Evolutionary conservation across 768 basidiomycete genomes (phyloP).

Genomic region (Amanita thiersii): DNA sequence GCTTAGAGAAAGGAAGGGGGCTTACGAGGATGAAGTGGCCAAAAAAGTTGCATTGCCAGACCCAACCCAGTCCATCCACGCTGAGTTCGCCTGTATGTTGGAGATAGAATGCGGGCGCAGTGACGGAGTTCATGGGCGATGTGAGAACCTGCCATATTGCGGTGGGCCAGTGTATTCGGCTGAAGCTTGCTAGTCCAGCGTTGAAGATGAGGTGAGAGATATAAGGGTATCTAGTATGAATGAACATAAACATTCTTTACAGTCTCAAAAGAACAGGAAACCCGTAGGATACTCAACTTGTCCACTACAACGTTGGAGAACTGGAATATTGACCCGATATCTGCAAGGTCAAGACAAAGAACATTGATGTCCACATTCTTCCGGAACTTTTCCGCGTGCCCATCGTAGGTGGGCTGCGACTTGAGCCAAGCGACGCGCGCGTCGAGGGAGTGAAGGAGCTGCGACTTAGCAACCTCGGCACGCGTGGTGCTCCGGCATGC

Average conservation of each 20-base stretch:
- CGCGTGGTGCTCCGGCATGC: constrained; percentile 66
- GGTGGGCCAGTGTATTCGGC: constrained; percentile 39
- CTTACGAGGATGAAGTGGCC: constrained; percentile 73
- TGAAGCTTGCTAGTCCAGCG: constrained; percentile 62
- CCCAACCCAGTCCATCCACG: constrained; percentile 65
- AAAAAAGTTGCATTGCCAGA: constrained; percentile 83
- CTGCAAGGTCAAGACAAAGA: constrained; percentile 56
- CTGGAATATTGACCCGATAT: constrained; percentile 47
- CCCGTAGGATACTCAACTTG: constrained; percentile 34
- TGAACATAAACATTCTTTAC: no score
- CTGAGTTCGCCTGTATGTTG: constrained; percentile 55
- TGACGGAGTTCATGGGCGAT: constrained; percentile 38
- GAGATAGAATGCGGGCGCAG: constrained; percentile 45
- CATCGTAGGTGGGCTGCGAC: constrained; percentile 30
- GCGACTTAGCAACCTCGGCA: constrained; percentile 52
- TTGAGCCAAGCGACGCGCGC: constrained; percentile 34
- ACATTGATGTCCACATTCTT: constrained; percentile 53
- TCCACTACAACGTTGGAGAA: constrained; percentile 48
- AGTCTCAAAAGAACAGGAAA: neutral
- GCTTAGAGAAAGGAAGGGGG: neutral
- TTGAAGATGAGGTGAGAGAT: constrained; percentile 78
- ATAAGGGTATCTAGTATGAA: constrained; percentile 55
- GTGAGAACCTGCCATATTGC: constrained; percentile 39
- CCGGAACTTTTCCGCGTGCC: constrained; percentile 49
- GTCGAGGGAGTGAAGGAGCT: constrained; percentile 49